Base-by-base conservation (phyloP, 1,284 basidiomycete genomes). In the Papiliotrema fonsecae region DNA sequence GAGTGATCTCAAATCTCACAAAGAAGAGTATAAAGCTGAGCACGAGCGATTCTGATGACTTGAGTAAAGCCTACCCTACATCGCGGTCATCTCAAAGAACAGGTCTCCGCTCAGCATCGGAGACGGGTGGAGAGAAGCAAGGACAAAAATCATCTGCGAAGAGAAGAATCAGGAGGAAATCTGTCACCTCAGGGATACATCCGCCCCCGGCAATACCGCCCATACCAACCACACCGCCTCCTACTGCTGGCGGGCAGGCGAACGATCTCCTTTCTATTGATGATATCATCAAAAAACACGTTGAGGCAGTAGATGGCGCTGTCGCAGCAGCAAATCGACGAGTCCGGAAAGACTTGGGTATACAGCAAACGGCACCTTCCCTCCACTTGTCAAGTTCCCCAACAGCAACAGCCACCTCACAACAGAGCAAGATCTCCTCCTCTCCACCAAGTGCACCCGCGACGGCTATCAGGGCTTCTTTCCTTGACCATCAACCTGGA, bases 231-330 rank as follows among this genome's bases (percentile, higher is more conserved):
- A n/a, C n/a, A n/a, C n/a, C n/a, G n/a, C n/a, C n/a, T n/a, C n/a
- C n/a, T n/a, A n/a, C n/a, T n/a, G n/a, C n/a, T n/a, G n/a, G n/a
- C n/a, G n/a, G n/a, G n/a, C n/a, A n/a, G n/a, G n/a, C n/a, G n/a
- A n/a, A n/a, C n/a, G 10, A 14, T 19, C 19, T 24, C 13, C 18
- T 43, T 24, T 66, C 69, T 1, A 75, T 75, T 39, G 66, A 69
- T 34, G 76, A 77, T 34, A 77, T 78, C 50, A 66, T 77, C 36
- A 54, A 63, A 7, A 54, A 59, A 13, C 75, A 77, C 50, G 64
- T 65, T 21, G 58, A 52, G 0, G 52, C 65, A 0, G 50, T 69
- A 13, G 49, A 53, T n/a, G 49, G 46, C 0, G 60, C 69, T 1
- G 40, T 61, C 14, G 52, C 40, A 35, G 54, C 50, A 13, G 60